phyloP scores from a whole-genome alignment of 805 yeast genomes.

The Diddensiella santjacobensis region DNA sequence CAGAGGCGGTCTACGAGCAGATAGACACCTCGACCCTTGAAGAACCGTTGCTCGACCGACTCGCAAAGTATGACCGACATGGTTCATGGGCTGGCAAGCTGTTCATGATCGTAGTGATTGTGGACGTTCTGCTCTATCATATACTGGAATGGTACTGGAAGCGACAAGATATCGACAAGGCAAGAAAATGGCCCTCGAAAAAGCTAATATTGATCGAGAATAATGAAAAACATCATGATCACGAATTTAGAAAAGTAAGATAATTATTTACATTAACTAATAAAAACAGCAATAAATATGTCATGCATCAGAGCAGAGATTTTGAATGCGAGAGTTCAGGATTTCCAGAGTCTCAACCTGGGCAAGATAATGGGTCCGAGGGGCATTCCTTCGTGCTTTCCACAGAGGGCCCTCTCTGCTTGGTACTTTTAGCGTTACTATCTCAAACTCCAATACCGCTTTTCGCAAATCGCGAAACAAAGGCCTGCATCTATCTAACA shows the following conservation, averaged over 20 bases:
- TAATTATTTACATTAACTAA: neutral
- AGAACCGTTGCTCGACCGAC: constrained; percentile 53
- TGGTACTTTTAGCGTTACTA: constrained; percentile 1
- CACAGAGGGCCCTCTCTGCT: neutral
- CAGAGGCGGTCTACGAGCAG: constrained; percentile 73
- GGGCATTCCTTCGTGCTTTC: neutral
- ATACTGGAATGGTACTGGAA: constrained; percentile 74
- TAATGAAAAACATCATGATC: neutral
- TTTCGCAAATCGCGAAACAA: constrained; percentile 5
- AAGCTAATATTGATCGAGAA: neutral
- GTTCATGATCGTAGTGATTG: constrained; percentile 73
- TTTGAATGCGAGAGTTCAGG: neutral
- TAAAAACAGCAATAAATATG: neutral
- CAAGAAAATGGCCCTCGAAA: constrained; percentile 64
- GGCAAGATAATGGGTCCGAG: neutral
- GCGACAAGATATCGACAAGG: constrained; percentile 61
- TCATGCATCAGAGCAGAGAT: neutral
- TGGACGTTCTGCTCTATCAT: constrained; percentile 64
- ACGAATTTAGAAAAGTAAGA: neutral
- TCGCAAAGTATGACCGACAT: constrained; percentile 62
- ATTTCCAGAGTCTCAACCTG: constrained; percentile 5
- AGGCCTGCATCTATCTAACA: neutral
- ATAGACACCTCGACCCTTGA: constrained; percentile 39
- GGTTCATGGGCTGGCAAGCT: constrained; percentile 78
- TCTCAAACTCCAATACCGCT: constrained; percentile 6